Conservation (phyloP, 768 basidiomycete genomes). For the Mycena kentingensis region DNA sequence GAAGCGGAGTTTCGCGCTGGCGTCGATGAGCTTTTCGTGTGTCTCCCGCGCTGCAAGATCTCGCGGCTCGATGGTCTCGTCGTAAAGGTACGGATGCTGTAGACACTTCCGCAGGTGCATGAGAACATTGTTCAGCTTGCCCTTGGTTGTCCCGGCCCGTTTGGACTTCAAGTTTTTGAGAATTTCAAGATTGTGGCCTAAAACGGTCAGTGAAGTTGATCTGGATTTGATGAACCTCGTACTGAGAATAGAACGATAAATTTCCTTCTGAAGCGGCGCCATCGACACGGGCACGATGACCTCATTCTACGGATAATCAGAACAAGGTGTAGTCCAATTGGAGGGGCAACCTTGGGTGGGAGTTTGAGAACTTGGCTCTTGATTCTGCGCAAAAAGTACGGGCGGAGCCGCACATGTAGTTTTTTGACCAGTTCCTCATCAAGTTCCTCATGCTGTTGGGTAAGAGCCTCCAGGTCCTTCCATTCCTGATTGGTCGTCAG, state of each 20-base stretch:
- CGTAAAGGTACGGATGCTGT: constrained; percentile 90
- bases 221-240: constrained; percentile 22
- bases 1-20: constrained; percentile 82
- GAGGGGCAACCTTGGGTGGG: constrained; percentile 74
- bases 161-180: constrained; percentile 57
- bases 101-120: constrained; percentile 89
- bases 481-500: constrained; percentile 48
- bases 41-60: constrained; percentile 57
- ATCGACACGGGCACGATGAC: constrained; percentile 91
- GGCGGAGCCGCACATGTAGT: constrained; percentile 75
- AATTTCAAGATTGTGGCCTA: constrained; percentile 72
- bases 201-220: constrained; percentile 14
- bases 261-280: constrained; percentile 81
- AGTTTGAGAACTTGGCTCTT: constrained; percentile 92
- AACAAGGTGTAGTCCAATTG: background rate
- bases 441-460: constrained; percentile 74
- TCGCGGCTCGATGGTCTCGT: constrained; percentile 74
- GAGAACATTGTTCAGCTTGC: constrained; percentile 75
- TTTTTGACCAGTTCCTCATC: constrained; percentile 79
- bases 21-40: constrained; percentile 80
- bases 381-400: constrained; percentile 90
- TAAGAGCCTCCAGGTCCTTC: constrained; percentile 73
- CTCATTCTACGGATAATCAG: constrained; percentile 62
- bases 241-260: constrained; percentile 87
- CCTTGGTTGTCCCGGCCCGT: constrained; percentile 41